These are phyloP conservation scores for Phytophthora sojae DNA, from an alignment of 352 stramenopile genomes.

Conservation along the genomic window DNA sequence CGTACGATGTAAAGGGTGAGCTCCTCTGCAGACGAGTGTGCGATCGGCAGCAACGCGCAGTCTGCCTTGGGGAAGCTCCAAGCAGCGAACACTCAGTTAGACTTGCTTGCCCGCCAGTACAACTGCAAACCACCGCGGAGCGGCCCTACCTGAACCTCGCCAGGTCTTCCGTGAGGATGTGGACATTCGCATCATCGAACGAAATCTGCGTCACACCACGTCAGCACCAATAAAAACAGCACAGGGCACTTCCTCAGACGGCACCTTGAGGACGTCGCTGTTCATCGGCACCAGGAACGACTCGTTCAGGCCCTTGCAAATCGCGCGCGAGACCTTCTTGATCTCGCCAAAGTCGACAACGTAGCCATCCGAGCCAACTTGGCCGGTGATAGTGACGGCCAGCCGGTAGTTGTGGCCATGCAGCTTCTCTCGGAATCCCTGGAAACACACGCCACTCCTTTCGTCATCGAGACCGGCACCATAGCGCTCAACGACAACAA, in stretches of 20 bases:
- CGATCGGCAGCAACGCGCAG: slow-evolving; percentile 96
- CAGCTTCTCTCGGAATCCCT: slow-evolving; percentile 96
- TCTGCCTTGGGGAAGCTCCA: slow-evolving; percentile 93
- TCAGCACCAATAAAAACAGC: neutral
- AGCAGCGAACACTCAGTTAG: neutral
- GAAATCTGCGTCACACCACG: slow-evolving; percentile 62
- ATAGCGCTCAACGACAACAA: neutral
- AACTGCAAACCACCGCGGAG: neutral
- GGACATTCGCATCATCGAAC: slow-evolving; percentile 86
- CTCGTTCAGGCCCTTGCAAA: slow-evolving; percentile 98
- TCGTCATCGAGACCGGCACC: neutral
- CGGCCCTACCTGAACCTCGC: slow-evolving; percentile 86
- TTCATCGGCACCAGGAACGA: slow-evolving; percentile 97
- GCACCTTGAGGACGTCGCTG: slow-evolving; percentile 92
- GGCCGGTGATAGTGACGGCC: slow-evolving; percentile 88
- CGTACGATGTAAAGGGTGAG: slow-evolving; percentile 94
- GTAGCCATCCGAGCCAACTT: slow-evolving; percentile 94
- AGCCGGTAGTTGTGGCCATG: slow-evolving; percentile 98
- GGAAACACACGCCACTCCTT: neutral
- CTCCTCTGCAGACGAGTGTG: slow-evolving; percentile 98
- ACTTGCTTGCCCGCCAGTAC: too few relatives aligned
- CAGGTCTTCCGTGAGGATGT: slow-evolving; percentile 95
- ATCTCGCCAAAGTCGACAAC: slow-evolving; percentile 98
- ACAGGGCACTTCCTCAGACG: neutral
- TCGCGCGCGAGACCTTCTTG: slow-evolving; percentile 94